These are phyloP conservation scores for Urtica urens DNA, from an alignment of 306 rosid genomes.

Conservation along the genomic window DNA sequence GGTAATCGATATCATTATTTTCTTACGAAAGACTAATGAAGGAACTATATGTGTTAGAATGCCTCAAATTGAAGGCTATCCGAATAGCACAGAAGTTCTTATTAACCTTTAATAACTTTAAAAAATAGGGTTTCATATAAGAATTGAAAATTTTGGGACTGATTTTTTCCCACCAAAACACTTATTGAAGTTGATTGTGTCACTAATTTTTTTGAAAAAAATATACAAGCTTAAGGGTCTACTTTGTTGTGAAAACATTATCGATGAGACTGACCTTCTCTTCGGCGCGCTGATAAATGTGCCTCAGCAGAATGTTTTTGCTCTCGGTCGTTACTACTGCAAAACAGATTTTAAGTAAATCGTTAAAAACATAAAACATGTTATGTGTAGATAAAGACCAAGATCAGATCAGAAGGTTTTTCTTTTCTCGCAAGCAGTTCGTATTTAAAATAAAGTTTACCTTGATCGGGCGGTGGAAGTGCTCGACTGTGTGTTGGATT, in stretches of 20 bases:
- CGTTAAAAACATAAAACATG: background rate
- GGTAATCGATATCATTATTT: too few species aligned
- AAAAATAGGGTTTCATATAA: too few species aligned
- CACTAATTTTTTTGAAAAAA: background rate
- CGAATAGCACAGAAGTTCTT: background rate
- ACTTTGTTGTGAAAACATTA: background rate
- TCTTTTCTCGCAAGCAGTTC: too few species aligned
- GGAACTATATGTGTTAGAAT: too few species aligned
- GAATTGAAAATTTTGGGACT: too few species aligned
- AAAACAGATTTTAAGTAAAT: constrained; percentile 19
- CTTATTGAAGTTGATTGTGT: background rate
- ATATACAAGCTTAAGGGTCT: too few species aligned
- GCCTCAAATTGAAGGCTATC: too few species aligned
- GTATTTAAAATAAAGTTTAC: too few species aligned
- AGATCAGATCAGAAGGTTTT: background rate
- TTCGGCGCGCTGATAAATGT: constrained; percentile 59
- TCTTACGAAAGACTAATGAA: too few species aligned
- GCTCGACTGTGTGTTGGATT: constrained; percentile 71
- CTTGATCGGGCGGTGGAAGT: constrained; percentile 89
- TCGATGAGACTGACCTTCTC: constrained; percentile 24
- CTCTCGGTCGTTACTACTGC: constrained; percentile 77
- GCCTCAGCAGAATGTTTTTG: constrained; percentile 67
- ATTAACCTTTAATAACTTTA: too few species aligned
- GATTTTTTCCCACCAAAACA: too few species aligned
- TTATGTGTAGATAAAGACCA: background rate